Base-by-base conservation (phyloP, 1,284 basidiomycete species). In the Mycena citricolor region DNA sequence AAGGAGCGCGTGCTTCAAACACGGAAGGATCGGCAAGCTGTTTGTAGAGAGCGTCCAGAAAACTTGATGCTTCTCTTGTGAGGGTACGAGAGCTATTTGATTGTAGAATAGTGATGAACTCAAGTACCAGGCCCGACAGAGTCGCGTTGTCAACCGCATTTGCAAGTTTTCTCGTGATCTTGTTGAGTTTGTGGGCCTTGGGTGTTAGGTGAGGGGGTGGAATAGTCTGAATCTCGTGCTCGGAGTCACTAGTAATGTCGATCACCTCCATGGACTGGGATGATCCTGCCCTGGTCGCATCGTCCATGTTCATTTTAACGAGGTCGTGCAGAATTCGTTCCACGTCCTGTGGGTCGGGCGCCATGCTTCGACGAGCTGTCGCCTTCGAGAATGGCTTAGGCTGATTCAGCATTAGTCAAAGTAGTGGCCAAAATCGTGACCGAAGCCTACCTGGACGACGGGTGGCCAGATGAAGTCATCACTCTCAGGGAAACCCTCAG, bases 391-490 rank as follows among this genome's bases (percentile, higher is more conserved):
- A 42, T 23, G 44, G 40, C 20, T 38, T 48, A 6, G 31, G 24
- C 38, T 52, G 19, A 23, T 19, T 45, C 28, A 44, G 39, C 29
- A 24, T 19, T 22, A 29, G 28, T 13, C 40, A 29, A 20, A 43
- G 8, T 46, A 57, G 26, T 33, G 63, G 57, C 51, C 55, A 46
- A 24, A 57, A n/a, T n/a, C n/a, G n/a, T n/a, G n/a, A n/a, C n/a
- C n/a, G n/a, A n/a, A 54, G 36, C 42, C 24, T 39, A 44, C 43
- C 21, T 29, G 17, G 23, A 64, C 64, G 51, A 75, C 75, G 10
- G 83, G 79, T 11, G 85, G 85, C 85, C 85, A 88, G 21, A 86
- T 65, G 54, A 88, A 83, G 20, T 68, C 72, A 28, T 83, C 76
- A 41, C 69, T 69, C n/a, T 69, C 66, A 4, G 67, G 68, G 51